Conservation (phyloP, 75 land plant species). For the Sequoiadendron giganteum region DNA sequence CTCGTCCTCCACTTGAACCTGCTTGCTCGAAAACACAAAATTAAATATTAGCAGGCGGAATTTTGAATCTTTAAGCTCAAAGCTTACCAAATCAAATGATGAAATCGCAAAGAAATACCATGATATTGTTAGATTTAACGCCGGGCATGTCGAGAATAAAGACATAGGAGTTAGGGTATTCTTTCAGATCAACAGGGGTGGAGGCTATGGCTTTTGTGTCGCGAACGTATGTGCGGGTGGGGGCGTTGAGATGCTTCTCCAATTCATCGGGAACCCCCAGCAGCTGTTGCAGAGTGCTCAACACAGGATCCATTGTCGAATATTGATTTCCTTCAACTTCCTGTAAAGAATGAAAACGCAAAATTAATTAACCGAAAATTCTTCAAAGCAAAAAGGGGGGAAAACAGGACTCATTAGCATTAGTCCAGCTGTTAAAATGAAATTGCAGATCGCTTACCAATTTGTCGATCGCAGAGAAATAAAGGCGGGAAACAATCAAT, state of each 20-base stretch:
- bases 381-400: neutral
- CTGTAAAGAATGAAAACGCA: too few species aligned
- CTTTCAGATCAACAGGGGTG: conserved; percentile 45
- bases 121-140: conserved; percentile 31
- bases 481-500: neutral
- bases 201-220: conserved; percentile 26
- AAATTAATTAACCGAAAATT: too few species aligned
- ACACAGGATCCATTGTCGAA: conserved; percentile 1
- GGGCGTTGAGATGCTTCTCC: conserved; percentile 12
- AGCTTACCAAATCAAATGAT: neutral
- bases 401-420: neutral
- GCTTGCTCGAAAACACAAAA: neutral
- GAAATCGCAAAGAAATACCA: conserved; percentile 14
- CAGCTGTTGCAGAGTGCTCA: neutral
- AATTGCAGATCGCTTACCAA: neutral
- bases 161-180: conserved; percentile 29
- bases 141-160: conserved; percentile 46
- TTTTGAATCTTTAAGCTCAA: neutral
- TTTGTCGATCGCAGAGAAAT: neutral
- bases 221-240: conserved; percentile 6
- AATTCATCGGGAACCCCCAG: neutral
- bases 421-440: neutral
- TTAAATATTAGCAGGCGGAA: neutral
- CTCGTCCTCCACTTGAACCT: conserved; percentile 56
- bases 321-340: neutral